phyloP scores from a whole-genome alignment of 352 stramenopile species.

The Globisporangium viniferum region DNA sequence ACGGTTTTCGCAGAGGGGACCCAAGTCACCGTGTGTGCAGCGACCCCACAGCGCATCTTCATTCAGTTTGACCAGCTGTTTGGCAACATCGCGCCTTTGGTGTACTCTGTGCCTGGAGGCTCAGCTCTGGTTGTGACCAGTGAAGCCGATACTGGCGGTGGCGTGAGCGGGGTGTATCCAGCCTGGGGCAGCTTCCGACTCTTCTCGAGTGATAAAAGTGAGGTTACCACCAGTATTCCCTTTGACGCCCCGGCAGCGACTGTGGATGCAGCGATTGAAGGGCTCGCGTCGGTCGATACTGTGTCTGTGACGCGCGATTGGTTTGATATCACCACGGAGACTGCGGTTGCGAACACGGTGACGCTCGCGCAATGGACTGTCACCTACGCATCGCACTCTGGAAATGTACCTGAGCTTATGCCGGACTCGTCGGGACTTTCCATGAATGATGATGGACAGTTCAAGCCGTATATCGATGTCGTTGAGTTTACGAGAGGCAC shows the following conservation, averaged over 20 bases:
- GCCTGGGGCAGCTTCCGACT: slow-evolving; percentile 87
- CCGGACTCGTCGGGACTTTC: slow-evolving; percentile 38
- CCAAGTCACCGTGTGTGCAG: slow-evolving; percentile 51
- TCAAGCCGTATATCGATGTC: slow-evolving; percentile 48
- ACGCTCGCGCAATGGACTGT: slow-evolving; percentile 74
- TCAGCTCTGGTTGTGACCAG: slow-evolving; percentile 35
- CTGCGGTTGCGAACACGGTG: slow-evolving; percentile 22
- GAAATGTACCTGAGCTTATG: slow-evolving; percentile 44
- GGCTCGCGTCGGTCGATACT: slow-evolving; percentile 70
- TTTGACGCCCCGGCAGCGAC: slow-evolving; percentile 56
- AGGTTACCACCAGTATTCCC: slow-evolving; percentile 49
- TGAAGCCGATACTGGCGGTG: slow-evolving; percentile 51
- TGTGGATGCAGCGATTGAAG: slow-evolving; percentile 73
- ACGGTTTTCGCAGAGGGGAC: slow-evolving; percentile 36
- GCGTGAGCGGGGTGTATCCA: slow-evolving; percentile 75
- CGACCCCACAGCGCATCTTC: slow-evolving; percentile 51
- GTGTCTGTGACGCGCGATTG: slow-evolving; percentile 77
- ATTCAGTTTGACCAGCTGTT: slow-evolving; percentile 64
- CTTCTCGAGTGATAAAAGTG: slow-evolving; percentile 33
- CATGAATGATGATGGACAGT: slow-evolving; percentile 47
- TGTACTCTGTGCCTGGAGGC: slow-evolving; percentile 25
- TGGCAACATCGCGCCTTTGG: slow-evolving; percentile 57
- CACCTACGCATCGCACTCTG: slow-evolving; percentile 53
- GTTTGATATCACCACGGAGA: slow-evolving; percentile 56
- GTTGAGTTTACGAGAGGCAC: slow-evolving; percentile 50